Conservation (phyloP, 2,329 filamentous ascomycete species). For the Dactylellina drechsleri region DNA sequence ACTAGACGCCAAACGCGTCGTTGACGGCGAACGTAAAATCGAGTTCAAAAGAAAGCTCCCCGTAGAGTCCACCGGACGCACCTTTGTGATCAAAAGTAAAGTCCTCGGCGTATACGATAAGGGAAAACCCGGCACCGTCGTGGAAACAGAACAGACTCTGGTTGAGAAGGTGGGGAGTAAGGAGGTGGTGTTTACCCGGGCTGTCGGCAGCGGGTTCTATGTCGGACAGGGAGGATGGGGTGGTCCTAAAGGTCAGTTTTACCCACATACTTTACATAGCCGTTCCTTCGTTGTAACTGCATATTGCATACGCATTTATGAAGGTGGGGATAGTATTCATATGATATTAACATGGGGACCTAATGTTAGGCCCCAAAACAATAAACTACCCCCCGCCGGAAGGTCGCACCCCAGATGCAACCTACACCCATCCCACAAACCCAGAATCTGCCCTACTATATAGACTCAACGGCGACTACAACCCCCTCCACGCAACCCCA, state of each 20-base stretch:
- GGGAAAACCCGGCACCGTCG: conserved; percentile 81
- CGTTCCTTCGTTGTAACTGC: too few species aligned
- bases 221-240: conserved; percentile 86
- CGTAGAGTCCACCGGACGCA: conserved; percentile 73
- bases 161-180: conserved; percentile 76
- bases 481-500: conserved; percentile 87
- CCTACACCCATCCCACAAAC: conserved; percentile 76
- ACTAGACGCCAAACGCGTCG: conserved; percentile 77
- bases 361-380: conserved; percentile 71
- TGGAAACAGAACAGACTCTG: conserved; percentile 80
- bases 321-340: too few species aligned
- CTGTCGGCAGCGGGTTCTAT: conserved; percentile 78
- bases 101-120: conserved; percentile 91
- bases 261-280: neutral
- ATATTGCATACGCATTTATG: too few species aligned
- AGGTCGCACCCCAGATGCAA: conserved; percentile 75
- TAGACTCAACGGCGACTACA: conserved; percentile 91
- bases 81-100: conserved; percentile 80
- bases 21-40: conserved; percentile 85
- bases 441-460: conserved; percentile 76
- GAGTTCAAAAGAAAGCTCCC: conserved; percentile 81
- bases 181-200: conserved; percentile 71
- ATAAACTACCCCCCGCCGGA: conserved; percentile 80
- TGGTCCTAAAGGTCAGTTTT: conserved; percentile 77
- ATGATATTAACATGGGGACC: neutral